Percentiles rank a stretch among this genome's conserved stretches.
Conservation (phyloP, 805 yeast species). For the Schwanniomyces yamadae region DNA sequence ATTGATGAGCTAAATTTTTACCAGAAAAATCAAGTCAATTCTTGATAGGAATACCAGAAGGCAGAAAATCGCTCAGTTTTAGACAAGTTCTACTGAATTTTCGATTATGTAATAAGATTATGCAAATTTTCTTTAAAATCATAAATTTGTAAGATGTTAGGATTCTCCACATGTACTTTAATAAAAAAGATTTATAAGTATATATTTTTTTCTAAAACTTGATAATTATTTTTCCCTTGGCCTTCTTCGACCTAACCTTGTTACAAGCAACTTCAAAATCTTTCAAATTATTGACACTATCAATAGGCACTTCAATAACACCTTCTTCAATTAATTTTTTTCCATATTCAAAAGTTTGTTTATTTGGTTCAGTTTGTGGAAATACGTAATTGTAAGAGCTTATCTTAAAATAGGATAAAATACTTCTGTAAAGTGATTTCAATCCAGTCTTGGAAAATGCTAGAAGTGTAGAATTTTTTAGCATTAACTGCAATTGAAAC, state of each 20-base stretch:
- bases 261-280: constrained; percentile 53
- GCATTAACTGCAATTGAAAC: constrained; percentile 63
- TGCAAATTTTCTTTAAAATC: too few species aligned
- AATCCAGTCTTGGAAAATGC: not conserved
- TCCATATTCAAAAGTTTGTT: constrained; percentile 20
- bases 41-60: too few species aligned
- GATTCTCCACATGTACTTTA: too few species aligned
- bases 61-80: too few species aligned
- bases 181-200: too few species aligned
- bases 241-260: constrained; percentile 43
- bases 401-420: constrained; percentile 12
- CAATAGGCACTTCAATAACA: constrained; percentile 47
- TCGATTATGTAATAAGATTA: too few species aligned
- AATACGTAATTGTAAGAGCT: constrained; percentile 27
- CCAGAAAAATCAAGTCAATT: too few species aligned
- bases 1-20: too few species aligned
- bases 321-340: constrained; percentile 46
- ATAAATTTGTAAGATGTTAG: too few species aligned
- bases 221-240: constrained; percentile 69
- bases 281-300: constrained; percentile 49
- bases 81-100: too few species aligned
- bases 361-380: constrained; percentile 13
- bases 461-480: constrained; percentile 19
- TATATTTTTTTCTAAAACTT: too few species aligned
- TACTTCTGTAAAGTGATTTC: not conserved